phyloP scores from a whole-genome alignment of 805 yeast species.

The Ogataea degrootiae region DNA sequence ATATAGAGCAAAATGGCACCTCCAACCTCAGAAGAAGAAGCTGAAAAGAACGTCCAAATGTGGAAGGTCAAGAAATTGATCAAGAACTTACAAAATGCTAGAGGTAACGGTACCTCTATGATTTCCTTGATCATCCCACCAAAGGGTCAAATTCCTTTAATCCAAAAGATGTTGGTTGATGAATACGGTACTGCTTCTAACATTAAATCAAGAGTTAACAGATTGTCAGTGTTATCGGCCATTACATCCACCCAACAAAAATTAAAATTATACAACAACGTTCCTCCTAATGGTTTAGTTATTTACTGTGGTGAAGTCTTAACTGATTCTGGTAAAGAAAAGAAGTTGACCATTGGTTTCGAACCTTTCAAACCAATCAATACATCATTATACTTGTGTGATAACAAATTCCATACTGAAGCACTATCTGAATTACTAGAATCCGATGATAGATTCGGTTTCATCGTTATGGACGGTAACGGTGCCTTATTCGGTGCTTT shows the following conservation, averaged over 20 bases:
- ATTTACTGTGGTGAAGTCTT: constrained; percentile 97
- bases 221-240: constrained; percentile 92
- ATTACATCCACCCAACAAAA: constrained; percentile 98
- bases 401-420: constrained; percentile 97
- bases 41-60: constrained; percentile 95
- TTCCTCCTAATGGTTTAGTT: constrained; percentile 94
- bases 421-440: constrained; percentile 91
- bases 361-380: constrained; percentile 99
- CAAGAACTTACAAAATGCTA: constrained; percentile 81
- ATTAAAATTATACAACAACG: constrained; percentile 79
- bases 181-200: constrained; percentile 99
- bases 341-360: constrained; percentile 92
- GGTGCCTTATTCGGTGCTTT: constrained; percentile 95
- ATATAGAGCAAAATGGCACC: constrained; percentile 30
- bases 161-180: constrained; percentile 89
- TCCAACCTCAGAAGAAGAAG: constrained; percentile 57
- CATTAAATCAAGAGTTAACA: constrained; percentile 95
- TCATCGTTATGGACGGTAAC: constrained; percentile 99
- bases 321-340: constrained; percentile 96
- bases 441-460: constrained; percentile 94
- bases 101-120: constrained; percentile 99
- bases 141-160: constrained; percentile 83
- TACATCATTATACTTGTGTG: constrained; percentile 94
- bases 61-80: constrained; percentile 97
- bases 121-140: constrained; percentile 96